Percentiles rank a stretch among this genome's conserved stretches.
Evolutionary conservation across 148 eudicot genomes (phyloP).

Genomic region (Vaccinium vitisidaea): DNA sequence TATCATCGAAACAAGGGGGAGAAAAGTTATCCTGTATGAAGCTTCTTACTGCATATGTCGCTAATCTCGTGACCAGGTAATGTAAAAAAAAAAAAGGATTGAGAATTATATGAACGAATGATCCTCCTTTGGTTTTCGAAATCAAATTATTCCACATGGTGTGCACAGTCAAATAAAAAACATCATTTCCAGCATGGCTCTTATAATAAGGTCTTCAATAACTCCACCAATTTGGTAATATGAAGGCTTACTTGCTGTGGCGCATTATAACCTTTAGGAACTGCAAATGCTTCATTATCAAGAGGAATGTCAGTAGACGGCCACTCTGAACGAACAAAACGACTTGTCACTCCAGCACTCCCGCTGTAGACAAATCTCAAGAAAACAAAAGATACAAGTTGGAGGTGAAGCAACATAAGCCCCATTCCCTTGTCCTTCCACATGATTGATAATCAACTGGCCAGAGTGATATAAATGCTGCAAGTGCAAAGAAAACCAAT

Average conservation of each 20-base stretch:
- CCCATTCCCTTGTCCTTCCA: constrained; percentile 36
- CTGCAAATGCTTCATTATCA: constrained; percentile 68
- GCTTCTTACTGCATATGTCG: neutral
- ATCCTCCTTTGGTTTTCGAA: neutral
- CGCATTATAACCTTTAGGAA: constrained; percentile 81
- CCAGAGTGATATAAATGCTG: constrained; percentile 21
- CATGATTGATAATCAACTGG: constrained; percentile 26
- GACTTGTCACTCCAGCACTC: constrained; percentile 70
- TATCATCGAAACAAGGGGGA: constrained; percentile 1
- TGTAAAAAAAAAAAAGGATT: neutral
- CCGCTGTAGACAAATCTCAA: constrained; percentile 44
- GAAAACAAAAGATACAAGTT: constrained; percentile 41
- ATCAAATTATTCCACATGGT: neutral
- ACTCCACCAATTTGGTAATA: neutral
- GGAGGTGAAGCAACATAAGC: constrained; percentile 32
- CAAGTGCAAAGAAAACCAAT: neutral
- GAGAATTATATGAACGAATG: neutral
- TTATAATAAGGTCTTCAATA: neutral
- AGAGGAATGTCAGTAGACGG: constrained; percentile 88
- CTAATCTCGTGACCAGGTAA: neutral
- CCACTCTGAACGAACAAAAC: constrained; percentile 67
- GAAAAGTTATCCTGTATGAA: neutral
- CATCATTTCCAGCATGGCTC: neutral
- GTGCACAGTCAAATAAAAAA: neutral
- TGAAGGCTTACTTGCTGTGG: constrained; percentile 79